phyloP scores from a whole-genome alignment of 1,284 basidiomycete species.

The Ustilago trichophora region DNA sequence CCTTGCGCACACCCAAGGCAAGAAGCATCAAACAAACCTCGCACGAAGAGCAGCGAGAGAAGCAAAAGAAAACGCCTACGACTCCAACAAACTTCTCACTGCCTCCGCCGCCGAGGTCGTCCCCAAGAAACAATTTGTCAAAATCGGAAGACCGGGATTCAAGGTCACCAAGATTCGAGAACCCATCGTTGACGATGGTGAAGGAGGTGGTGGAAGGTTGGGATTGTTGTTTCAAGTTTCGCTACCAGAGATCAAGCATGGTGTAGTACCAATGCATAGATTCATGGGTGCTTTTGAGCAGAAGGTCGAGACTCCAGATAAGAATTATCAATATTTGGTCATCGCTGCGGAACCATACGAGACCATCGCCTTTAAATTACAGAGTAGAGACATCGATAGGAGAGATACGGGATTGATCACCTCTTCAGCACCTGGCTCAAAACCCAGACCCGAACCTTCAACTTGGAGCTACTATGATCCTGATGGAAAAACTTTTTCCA shows the following conservation, averaged over 20 bases:
- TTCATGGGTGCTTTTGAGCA: slow-evolving; percentile 99
- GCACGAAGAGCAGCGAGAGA: slow-evolving; percentile 94
- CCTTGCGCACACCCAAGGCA: slow-evolving; percentile 98
- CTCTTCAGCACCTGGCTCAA: slow-evolving; percentile 28
- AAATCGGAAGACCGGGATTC: slow-evolving; percentile 95
- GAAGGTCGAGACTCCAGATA: slow-evolving; percentile 90
- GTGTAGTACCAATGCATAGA: slow-evolving; percentile 82
- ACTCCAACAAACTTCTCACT: slow-evolving; percentile 72
- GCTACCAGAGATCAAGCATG: slow-evolving; percentile 85
- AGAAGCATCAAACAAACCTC: slow-evolving; percentile 99
- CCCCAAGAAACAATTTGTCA: slow-evolving; percentile 75
- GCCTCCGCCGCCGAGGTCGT: slow-evolving; percentile 30
- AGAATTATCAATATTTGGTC: slow-evolving; percentile 95
- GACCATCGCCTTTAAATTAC: slow-evolving; percentile 97
- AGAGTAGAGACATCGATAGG: slow-evolving; percentile 91
- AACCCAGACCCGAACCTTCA: slow-evolving; percentile 49
- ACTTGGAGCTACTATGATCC: slow-evolving; percentile 63
- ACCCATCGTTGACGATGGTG: slow-evolving; percentile 44
- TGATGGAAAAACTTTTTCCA: slow-evolving; percentile 57
- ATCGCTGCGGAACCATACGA: slow-evolving; percentile 99
- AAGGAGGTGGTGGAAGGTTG: slow-evolving; percentile 67
- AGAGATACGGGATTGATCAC: slow-evolving; percentile 46
- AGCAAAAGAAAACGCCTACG: slow-evolving; percentile 76
- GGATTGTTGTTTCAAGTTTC: slow-evolving; percentile 97
- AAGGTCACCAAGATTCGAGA: slow-evolving; percentile 88